These are phyloP conservation scores for Aureobasidium leucospermi DNA, from an alignment of 2,329 filamentous ascomycete species.

Conservation along the genomic window DNA sequence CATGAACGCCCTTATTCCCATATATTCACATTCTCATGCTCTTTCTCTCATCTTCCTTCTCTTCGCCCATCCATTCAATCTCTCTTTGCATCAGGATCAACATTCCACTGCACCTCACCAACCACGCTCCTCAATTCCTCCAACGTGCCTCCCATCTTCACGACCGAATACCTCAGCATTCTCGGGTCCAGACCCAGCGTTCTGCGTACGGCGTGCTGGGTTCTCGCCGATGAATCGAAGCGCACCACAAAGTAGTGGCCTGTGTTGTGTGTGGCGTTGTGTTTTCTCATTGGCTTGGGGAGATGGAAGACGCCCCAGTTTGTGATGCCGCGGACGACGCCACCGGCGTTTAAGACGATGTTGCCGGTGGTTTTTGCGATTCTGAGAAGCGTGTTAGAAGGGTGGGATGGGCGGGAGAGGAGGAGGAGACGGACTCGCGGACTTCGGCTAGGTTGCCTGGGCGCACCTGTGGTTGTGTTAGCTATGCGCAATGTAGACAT, in stretches of 20 bases:
- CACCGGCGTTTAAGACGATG: constrained; percentile 72
- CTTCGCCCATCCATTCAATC: background rate
- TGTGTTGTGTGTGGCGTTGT: constrained; percentile 73
- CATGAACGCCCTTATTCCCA: background rate
- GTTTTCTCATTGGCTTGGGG: constrained; percentile 67
- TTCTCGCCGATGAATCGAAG: constrained; percentile 70
- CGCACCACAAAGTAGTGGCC: constrained; percentile 98
- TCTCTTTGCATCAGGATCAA: background rate
- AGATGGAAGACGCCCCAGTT: constrained; percentile 95
- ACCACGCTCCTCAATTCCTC: constrained; percentile 53
- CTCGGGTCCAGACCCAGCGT: constrained; percentile 80
- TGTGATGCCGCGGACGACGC: constrained; percentile 82
- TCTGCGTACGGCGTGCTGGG: constrained; percentile 66
- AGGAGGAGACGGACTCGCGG: constrained; percentile 66
- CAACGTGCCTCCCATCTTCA: constrained; percentile 70
- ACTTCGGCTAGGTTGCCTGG: constrained; percentile 83
- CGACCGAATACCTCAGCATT: constrained; percentile 78
- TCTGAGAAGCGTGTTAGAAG: constrained; percentile 40
- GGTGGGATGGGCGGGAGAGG: constrained; percentile 13
- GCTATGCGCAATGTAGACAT: constrained; percentile 17
- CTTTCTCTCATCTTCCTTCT: background rate
- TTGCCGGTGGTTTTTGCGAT: constrained; percentile 81
- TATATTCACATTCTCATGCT: background rate
- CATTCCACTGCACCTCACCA: constrained; percentile 47
- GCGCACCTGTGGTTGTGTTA: constrained; percentile 60